Percentiles rank a stretch among this genome's conserved stretches.
These are phyloP conservation scores for Penicillium longicatenatum DNA, from an alignment of 495 filamentous ascomycete species.

Conservation along the genomic window DNA sequence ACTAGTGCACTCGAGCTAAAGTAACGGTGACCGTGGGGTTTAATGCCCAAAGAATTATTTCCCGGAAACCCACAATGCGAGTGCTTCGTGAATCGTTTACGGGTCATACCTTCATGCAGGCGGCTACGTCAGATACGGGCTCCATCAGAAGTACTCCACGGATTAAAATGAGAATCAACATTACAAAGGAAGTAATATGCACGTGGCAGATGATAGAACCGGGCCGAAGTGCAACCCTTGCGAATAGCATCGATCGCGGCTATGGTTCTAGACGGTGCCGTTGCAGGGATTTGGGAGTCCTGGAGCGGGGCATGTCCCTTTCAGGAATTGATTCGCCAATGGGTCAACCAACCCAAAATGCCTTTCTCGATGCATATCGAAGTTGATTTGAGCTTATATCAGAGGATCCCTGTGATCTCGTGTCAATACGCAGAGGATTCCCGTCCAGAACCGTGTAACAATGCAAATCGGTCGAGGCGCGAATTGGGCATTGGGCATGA, in stretches of 20 bases:
- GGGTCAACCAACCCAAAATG: background rate
- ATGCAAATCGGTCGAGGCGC: constrained; percentile 24
- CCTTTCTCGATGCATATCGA: background rate
- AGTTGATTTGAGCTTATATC: constrained; percentile 1
- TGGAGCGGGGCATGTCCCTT: background rate
- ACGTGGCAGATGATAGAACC: constrained; percentile 21
- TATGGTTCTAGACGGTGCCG: constrained; percentile 3
- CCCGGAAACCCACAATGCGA: background rate
- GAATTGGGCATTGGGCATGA: constrained; percentile 32
- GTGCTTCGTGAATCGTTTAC: background rate
- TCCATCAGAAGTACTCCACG: background rate
- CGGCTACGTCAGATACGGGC: constrained; percentile 3
- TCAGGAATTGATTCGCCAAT: constrained; percentile 3
- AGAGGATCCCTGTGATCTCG: background rate
- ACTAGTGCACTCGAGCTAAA: constrained; percentile 6
- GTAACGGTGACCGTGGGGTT: background rate
- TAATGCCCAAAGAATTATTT: background rate
- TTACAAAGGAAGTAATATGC: background rate
- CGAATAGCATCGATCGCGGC: background rate
- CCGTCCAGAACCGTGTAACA: constrained; percentile 5
- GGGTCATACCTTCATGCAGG: constrained; percentile 3
- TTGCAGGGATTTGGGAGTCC: background rate
- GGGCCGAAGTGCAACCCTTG: constrained; percentile 5
- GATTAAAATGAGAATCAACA: background rate
- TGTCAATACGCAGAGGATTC: background rate